Evolutionary conservation across 1,139 yeast genomes (phyloP).

Genomic region (Yamadazyma blattariae): DNA sequence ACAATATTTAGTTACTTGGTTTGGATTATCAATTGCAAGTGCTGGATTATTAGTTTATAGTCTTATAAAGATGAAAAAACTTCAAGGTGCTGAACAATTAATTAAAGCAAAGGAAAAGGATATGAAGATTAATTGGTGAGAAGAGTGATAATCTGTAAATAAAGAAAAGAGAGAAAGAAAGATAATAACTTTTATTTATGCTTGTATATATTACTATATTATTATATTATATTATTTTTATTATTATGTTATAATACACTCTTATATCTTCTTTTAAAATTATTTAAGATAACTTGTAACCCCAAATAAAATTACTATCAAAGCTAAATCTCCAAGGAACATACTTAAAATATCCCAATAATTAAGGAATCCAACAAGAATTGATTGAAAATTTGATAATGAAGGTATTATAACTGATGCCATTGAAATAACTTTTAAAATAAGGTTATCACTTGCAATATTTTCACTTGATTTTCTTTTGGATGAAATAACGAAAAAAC

Average conservation of each 20-base stretch:
- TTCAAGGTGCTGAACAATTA: conserved; percentile 38
- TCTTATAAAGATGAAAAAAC: conserved; percentile 29
- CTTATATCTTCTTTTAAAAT: no score
- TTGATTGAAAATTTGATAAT: conserved; percentile 26
- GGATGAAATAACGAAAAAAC: conserved; percentile 30
- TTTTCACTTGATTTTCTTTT: conserved; percentile 23
- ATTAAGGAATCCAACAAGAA: conserved; percentile 27
- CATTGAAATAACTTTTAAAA: conserved; percentile 30
- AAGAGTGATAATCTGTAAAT: background rate
- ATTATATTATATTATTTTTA: no score
- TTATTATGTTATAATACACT: no score
- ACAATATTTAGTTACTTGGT: conserved; percentile 94
- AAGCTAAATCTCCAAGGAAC: conserved; percentile 36
- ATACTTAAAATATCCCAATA: conserved; percentile 40
- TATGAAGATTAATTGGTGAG: conserved; percentile 25
- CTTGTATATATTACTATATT: conserved; percentile 1
- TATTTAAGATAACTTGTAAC: conserved; percentile 22
- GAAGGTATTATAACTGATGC: conserved; percentile 39
- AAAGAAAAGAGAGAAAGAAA: background rate
- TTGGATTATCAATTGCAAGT: conserved; percentile 74
- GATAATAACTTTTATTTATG: background rate
- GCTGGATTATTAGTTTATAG: conserved; percentile 53
- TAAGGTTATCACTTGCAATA: conserved; percentile 24
- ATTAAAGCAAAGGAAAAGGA: conserved; percentile 41
- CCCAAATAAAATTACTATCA: conserved; percentile 41